phyloP scores from a whole-genome alignment of 306 rosid genomes.

The Vigna hirtella region DNA sequence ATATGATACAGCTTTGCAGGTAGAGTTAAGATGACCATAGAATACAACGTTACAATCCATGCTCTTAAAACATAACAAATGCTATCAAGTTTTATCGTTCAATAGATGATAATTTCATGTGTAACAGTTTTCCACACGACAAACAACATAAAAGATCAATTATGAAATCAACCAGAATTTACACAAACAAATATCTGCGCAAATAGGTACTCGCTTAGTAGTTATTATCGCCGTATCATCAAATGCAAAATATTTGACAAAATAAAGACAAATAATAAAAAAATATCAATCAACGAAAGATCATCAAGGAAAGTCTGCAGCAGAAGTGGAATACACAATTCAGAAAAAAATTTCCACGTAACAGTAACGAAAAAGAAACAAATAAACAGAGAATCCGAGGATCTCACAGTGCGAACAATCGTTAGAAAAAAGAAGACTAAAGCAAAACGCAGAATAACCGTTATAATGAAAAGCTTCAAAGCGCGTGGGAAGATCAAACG shows the following conservation, averaged over 20 bases:
- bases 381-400: neutral
- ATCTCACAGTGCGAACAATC: neutral
- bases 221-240: neutral
- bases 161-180: neutral
- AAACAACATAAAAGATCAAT: neutral
- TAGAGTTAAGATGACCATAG: neutral
- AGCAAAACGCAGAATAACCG: neutral
- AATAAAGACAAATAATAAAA: neutral
- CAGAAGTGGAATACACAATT: constrained; percentile 1
- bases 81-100: neutral
- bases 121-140: neutral
- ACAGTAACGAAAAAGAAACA: neutral
- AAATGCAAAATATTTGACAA: constrained; percentile 17
- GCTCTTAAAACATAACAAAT: neutral
- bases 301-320: neutral
- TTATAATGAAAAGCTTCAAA: neutral
- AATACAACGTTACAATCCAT: neutral
- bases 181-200: neutral
- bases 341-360: neutral
- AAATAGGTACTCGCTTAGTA: neutral
- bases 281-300: neutral
- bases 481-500: neutral
- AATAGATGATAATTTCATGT: neutral
- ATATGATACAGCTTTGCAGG: neutral
- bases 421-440: neutral